phyloP scores from a whole-genome alignment of 1,139 yeast genomes.

The Scheffersomyces titani region DNA sequence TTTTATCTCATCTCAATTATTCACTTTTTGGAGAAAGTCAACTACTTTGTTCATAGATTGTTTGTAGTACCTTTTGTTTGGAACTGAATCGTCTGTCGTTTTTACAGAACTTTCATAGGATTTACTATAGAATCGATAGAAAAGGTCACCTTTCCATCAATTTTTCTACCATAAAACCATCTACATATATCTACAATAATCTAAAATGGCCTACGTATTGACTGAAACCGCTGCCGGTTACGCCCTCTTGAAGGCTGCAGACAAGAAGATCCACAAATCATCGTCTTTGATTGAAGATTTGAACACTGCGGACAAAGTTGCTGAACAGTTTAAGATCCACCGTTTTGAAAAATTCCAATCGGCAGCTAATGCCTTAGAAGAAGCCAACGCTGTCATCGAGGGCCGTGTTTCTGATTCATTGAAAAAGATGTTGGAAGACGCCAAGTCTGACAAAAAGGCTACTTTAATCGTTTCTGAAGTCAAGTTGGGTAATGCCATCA shows the following conservation, averaged over 20 bases:
- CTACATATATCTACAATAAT: slow-evolving; percentile 1
- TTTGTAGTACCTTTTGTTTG: neutral
- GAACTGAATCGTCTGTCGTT: neutral
- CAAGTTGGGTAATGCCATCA: slow-evolving; percentile 93
- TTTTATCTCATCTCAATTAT: neutral
- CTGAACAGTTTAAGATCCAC: slow-evolving; percentile 80
- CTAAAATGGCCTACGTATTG: slow-evolving; percentile 83
- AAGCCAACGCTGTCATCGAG: slow-evolving; percentile 87
- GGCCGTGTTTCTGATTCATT: slow-evolving; percentile 91
- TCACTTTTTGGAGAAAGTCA: neutral
- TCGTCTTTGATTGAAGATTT: slow-evolving; percentile 73
- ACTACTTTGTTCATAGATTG: neutral
- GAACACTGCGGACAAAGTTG: slow-evolving; percentile 80
- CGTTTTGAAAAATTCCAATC: slow-evolving; percentile 93
- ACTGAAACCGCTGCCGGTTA: slow-evolving; percentile 99
- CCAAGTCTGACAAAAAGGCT: slow-evolving; percentile 86
- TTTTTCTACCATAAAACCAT: neutral
- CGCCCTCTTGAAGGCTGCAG: slow-evolving; percentile 94
- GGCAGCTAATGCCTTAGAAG: slow-evolving; percentile 96
- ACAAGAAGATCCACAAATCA: slow-evolving; percentile 93
- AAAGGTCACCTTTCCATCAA: neutral
- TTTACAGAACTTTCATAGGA: neutral
- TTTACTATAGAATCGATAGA: neutral
- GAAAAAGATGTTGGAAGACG: slow-evolving; percentile 71
- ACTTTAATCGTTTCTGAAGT: slow-evolving; percentile 92